A percentile compares a stretch with the other conserved stretches of the same genome.
Conservation (phyloP, 2,329 filamentous ascomycete genomes). For the Sporothrix variecibatus region DNA sequence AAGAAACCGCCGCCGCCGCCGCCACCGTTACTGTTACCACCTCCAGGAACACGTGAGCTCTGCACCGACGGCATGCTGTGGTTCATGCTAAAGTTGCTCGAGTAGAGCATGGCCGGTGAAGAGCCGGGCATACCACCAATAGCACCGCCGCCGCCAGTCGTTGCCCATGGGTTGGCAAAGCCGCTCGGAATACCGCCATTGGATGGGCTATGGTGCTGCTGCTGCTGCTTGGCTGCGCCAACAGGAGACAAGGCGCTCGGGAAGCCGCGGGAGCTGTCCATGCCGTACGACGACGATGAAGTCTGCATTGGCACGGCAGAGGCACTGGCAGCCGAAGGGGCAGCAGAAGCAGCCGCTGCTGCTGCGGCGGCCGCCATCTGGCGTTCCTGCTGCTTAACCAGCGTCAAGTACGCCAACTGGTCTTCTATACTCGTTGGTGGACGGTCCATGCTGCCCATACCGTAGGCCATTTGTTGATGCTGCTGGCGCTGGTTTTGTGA, state of each 20-base stretch:
- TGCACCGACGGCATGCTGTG: constrained; percentile 39
- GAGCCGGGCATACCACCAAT: background rate
- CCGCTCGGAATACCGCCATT: background rate
- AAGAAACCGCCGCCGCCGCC: background rate
- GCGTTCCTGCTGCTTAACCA: constrained; percentile 24
- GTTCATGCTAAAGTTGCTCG: constrained; percentile 35
- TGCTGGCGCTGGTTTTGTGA: background rate
- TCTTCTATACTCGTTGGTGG: constrained; percentile 27
- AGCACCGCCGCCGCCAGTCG: background rate
- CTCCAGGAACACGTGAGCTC: constrained; percentile 35
- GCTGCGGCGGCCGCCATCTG: background rate
- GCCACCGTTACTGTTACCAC: background rate
- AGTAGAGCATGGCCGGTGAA: constrained; percentile 31
- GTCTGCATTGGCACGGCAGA: background rate
- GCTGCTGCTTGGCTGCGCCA: constrained; percentile 16
- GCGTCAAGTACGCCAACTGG: constrained; percentile 26
- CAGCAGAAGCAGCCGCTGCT: background rate
- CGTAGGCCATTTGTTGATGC: background rate
- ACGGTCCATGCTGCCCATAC: constrained; percentile 4
- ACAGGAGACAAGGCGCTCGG: constrained; percentile 30
- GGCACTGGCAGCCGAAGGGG: background rate
- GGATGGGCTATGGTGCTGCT: background rate
- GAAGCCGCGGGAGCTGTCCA: constrained; percentile 28
- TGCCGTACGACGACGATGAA: constrained; percentile 19
- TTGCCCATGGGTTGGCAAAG: constrained; percentile 20